Base-by-base conservation (phyloP, 352 stramenopile species). In the Aphanomyces stellatus region DNA sequence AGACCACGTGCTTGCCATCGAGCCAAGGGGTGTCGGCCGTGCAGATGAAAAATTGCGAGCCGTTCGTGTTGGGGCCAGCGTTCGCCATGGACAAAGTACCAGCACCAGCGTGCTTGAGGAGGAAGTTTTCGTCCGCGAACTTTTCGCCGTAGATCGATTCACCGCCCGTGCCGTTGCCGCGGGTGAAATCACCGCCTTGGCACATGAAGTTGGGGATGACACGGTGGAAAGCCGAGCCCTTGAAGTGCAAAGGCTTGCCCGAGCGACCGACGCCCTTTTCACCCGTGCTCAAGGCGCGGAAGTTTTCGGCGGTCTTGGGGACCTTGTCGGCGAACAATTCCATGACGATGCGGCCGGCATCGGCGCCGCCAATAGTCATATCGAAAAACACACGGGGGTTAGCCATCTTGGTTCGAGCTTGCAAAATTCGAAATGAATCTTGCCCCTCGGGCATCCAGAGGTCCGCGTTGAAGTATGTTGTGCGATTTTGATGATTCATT, bases 41-140 rank as follows among this genome's bases (percentile, higher is more conserved):
- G 78, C 82, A 94, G 59, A 99, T 95, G 78, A 98, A 98, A 77
- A 99, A 99, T 78, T 99, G 93, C 70, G 88, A 97, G 56, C 91
- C 90, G 79, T 99, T 99, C 15, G 95, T 98, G 84, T 99, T 86
- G 19, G 82, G 84, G 11, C 96, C 96, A 28, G 87, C 87, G 78
- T 99, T 99, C 33, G 95, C 96, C 95, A 98, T 98, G 37, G 87
- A 96, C 43, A 99, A 72, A 25, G 97, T 90, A 42, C 95, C 95
- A 43, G 89, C 78, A 49, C 86, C 79, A 73, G 85, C 89, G 83
- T 99, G 96, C 72, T 90, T 87, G 62, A 97, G 79, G 51, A 89
- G 65, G 74, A 99, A 99, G 80, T 98, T 98, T 76, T 98, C 90
- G 73, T 99, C 96, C n/a, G 78, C 69, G 75, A 99, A 99, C 60